phyloP scores from a whole-genome alignment of 1,139 yeast species.

The Lodderomyces oxycetoniae region DNA sequence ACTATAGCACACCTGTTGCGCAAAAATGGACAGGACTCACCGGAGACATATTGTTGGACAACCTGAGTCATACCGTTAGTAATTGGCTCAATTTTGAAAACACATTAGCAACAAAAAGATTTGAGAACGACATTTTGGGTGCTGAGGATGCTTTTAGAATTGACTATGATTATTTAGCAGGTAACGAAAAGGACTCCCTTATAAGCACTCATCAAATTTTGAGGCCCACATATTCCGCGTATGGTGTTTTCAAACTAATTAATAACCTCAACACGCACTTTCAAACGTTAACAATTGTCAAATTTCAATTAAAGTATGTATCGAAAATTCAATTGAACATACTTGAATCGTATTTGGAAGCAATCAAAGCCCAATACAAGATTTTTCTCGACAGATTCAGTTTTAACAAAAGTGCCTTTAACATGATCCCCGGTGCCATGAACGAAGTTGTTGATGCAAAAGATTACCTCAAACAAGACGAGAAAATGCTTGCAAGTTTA shows the following conservation, averaged over 20 bases:
- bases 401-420: slow-evolving; percentile 29
- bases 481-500: slow-evolving; percentile 35
- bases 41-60: slow-evolving; percentile 46
- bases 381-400: slow-evolving; percentile 44
- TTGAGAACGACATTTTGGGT: slow-evolving; percentile 49
- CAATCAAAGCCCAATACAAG: slow-evolving; percentile 42
- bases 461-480: slow-evolving; percentile 6
- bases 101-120: slow-evolving; percentile 52
- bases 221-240: slow-evolving; percentile 66
- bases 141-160: slow-evolving; percentile 53
- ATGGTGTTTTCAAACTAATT: slow-evolving; percentile 56
- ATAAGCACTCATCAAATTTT: slow-evolving; percentile 21
- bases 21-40: slow-evolving; percentile 57
- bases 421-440: slow-evolving; percentile 35
- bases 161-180: slow-evolving; percentile 55
- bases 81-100: slow-evolving; percentile 68
- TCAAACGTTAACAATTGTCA: slow-evolving; percentile 50
- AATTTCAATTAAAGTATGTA: slow-evolving; percentile 63
- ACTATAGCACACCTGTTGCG: slow-evolving; percentile 16
- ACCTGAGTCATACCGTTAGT: slow-evolving; percentile 28
- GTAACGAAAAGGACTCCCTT: slow-evolving; percentile 20
- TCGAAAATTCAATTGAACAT: slow-evolving; percentile 66
- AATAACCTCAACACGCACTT: slow-evolving; percentile 66
- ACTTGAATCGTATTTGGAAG: slow-evolving; percentile 54
- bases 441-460: slow-evolving; percentile 6